A percentile compares a stretch with the other conserved stretches of the same genome.
Conservation (phyloP, 345 rosid species). For the Syzygium jambos region DNA sequence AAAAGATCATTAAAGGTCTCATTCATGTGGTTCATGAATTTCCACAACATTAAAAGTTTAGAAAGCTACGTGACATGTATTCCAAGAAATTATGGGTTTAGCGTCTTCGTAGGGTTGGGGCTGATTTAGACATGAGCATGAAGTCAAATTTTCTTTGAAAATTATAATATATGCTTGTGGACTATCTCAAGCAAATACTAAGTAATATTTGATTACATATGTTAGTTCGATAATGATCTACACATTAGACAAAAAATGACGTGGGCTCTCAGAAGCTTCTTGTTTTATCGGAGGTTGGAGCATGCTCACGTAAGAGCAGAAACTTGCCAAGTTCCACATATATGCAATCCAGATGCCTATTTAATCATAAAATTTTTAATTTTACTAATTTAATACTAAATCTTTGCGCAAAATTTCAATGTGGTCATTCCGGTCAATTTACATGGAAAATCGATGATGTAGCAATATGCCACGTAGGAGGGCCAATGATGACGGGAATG, state of each 20-base stretch:
- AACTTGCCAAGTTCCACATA: neutral
- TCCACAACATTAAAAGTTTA: neutral
- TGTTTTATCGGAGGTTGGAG: neutral
- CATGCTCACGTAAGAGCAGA: neutral
- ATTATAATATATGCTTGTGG: neutral
- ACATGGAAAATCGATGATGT: no score
- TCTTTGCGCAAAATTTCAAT: neutral
- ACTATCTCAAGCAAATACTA: neutral
- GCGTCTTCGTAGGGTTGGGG: neutral
- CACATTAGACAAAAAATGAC: neutral
- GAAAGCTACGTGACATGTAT: neutral
- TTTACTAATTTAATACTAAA: neutral
- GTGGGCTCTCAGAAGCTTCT: neutral
- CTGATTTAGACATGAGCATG: neutral
- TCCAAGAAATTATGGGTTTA: neutral
- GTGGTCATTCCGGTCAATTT: neutral
- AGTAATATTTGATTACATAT: neutral
- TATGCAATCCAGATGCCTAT: rapidly evolving
- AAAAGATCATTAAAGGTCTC: neutral
- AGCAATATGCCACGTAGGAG: rapidly evolving
- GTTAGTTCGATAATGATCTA: neutral
- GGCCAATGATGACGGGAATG: rapidly evolving
- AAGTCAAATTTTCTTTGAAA: neutral
- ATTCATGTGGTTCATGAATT: neutral
- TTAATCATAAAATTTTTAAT: neutral